Evolutionary conservation across 164 flowering plant genomes (phyloP).

Genomic region (Piper longum): DNA sequence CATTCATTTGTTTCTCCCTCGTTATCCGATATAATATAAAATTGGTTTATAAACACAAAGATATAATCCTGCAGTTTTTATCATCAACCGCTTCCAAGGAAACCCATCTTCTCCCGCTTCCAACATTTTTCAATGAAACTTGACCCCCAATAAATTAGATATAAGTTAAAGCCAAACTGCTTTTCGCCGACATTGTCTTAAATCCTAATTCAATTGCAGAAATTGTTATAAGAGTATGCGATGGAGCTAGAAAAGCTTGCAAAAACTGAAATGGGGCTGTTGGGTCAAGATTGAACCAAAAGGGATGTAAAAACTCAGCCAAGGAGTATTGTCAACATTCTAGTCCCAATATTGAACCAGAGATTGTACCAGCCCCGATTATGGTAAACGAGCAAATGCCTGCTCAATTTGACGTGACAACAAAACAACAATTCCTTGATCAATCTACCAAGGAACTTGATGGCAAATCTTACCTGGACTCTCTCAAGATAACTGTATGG

Average conservation of each 20-base stretch:
- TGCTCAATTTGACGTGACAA: conserved; percentile 13
- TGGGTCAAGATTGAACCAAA: conserved; percentile 38
- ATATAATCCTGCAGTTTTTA: too few species aligned
- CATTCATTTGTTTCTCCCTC: too few species aligned
- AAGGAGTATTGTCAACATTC: conserved; percentile 45
- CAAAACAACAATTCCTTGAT: conserved; percentile 20
- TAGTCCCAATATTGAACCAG: conserved; percentile 16
- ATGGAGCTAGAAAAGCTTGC: conserved; percentile 12
- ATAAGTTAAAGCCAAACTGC: background rate
- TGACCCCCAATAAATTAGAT: background rate
- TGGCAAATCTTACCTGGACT: background rate
- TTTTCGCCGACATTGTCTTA: background rate
- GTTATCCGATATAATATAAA: too few species aligned
- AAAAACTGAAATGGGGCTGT: conserved; percentile 7
- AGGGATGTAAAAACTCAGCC: conserved; percentile 23
- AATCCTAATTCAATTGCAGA: conserved; percentile 8
- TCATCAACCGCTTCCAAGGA: too few species aligned
- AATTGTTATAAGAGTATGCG: conserved; percentile 23
- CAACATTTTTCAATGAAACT: background rate
- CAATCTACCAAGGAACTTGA: background rate
- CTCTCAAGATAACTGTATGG: background rate
- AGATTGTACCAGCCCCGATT: conserved; percentile 32
- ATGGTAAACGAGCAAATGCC: conserved; percentile 18
- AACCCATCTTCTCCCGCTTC: too few species aligned
- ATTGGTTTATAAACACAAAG: too few species aligned